Conservation (phyloP, 2,329 filamentous ascomycete genomes). For the Zelopaecilomyces penicillatus region DNA sequence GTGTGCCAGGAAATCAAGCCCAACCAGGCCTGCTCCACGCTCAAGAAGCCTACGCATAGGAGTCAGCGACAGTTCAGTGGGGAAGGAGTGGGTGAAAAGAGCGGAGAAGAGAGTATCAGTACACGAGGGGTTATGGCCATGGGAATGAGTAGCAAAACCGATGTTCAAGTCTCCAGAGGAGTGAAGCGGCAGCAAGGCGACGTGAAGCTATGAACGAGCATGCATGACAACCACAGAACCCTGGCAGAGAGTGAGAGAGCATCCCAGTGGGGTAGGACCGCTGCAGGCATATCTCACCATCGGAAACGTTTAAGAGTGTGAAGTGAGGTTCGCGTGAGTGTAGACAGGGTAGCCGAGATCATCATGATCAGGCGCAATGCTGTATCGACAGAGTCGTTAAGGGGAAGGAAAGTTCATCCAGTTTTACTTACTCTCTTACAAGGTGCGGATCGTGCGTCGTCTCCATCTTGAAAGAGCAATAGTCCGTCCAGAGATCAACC, state of each 20-base stretch:
- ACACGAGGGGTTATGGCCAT: constrained; percentile 43
- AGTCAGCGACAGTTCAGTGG: constrained; percentile 19
- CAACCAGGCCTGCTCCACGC: constrained; percentile 73
- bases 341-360: constrained; percentile 27
- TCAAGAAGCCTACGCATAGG: constrained; percentile 72
- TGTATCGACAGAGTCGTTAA: constrained; percentile 47
- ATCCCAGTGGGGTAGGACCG: constrained; percentile 48
- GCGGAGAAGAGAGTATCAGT: constrained; percentile 45
- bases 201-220: constrained; percentile 32
- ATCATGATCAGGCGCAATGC: constrained; percentile 31
- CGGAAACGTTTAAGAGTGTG: constrained; percentile 29
- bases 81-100: constrained; percentile 24
- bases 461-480: constrained; percentile 96
- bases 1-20: constrained; percentile 87
- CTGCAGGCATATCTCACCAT: constrained; percentile 67
- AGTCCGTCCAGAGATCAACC: constrained; percentile 94
- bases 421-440: constrained; percentile 97
- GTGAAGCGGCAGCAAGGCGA: constrained; percentile 27
- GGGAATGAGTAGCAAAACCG: constrained; percentile 33
- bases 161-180: constrained; percentile 28
- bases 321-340: constrained; percentile 27
- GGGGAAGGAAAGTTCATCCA: constrained; percentile 55
- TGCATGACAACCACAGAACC: constrained; percentile 41
- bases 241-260: constrained; percentile 59
- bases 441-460: constrained; percentile 90